Evolutionary conservation across 495 filamentous ascomycete genomes (phyloP), one percentile per base, ranked within the genome.

Genomic region (Pseudoneurospora amorphoporcata): DNA sequence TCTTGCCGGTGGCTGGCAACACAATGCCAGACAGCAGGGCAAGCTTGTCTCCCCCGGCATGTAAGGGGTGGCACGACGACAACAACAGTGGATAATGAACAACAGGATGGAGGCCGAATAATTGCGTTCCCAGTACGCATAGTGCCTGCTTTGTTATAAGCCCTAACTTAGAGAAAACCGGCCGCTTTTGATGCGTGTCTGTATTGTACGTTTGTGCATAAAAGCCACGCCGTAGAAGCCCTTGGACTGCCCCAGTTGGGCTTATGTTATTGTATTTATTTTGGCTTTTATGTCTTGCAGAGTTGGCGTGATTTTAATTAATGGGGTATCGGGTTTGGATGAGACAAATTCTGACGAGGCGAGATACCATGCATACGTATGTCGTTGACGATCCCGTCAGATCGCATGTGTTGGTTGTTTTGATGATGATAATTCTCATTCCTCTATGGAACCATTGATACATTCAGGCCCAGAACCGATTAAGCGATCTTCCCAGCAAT

Each of bases 21-120:
- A 92, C 71, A 85, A 93, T 82, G 84, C 92, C 72, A 83, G 84
- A 79, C 87, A 88, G 79, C 87, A 94, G 84, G 95, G 95, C 74
- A 89, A 91, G 82, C 82, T 98, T 72, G 88, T 97, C 80, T 88
- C 94, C 43, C 95, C 95, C 69, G 95, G 96, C 76, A 92, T 94
- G 84, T 93, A 89, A 83, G 69, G 14, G 45, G 53, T 35, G 2
- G 3, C 7, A 45, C 9, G 68, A 39, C 6, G 8, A 29, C 3
- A 32, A 65, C 37, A 10, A 68, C 23, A 35, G 17, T 40, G 32
- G 19, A 69, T 29, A 45, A n/a, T 39, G 43, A 32, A 29, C 42
- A 61, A 61, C 53, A 61, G 53, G 29, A 61, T 61, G 53, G 29
- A 61, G 53, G 53, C 29, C 53, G 29, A 16, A 61, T 8, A 35